Evolutionary conservation across 148 eudicot species (phyloP).

Genomic region (Spergularia marina): DNA sequence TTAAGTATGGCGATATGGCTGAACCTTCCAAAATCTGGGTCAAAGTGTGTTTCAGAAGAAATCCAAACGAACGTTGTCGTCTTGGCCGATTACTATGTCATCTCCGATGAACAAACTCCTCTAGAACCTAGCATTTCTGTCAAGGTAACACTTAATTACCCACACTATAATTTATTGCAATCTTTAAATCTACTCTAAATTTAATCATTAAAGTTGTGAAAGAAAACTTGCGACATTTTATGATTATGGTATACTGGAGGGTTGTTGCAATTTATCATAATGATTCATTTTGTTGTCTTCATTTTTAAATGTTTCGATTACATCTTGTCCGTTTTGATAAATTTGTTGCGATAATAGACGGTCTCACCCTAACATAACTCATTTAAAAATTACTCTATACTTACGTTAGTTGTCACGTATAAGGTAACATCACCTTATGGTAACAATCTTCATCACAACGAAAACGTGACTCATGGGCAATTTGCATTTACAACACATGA

Average conservation of each 20-base stretch:
- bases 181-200: no score
- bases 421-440: slow-evolving; percentile 91
- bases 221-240: no score
- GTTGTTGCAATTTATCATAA: no score
- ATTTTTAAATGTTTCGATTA: no score
- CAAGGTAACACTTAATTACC: slow-evolving; percentile 36
- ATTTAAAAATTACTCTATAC: no score
- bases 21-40: slow-evolving; percentile 41
- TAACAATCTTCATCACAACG: slow-evolving; percentile 50
- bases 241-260: no score
- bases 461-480: slow-evolving; percentile 75
- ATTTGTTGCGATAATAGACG: no score
- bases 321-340: no score
- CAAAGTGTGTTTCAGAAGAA: slow-evolving; percentile 73
- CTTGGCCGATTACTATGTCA: slow-evolving; percentile 50
- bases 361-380: no score
- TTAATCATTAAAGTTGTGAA: no score
- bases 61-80: slow-evolving; percentile 68
- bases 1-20: slow-evolving; percentile 43
- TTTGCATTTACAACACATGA: slow-evolving; percentile 86
- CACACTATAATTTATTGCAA: not conserved
- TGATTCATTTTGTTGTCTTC: no score
- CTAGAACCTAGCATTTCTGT: slow-evolving; percentile 39
- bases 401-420: not conserved
- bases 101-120: slow-evolving; percentile 37